These are phyloP conservation scores for Lactarius psammicola DNA, from an alignment of 768 basidiomycete species.

Conservation along the genomic window DNA sequence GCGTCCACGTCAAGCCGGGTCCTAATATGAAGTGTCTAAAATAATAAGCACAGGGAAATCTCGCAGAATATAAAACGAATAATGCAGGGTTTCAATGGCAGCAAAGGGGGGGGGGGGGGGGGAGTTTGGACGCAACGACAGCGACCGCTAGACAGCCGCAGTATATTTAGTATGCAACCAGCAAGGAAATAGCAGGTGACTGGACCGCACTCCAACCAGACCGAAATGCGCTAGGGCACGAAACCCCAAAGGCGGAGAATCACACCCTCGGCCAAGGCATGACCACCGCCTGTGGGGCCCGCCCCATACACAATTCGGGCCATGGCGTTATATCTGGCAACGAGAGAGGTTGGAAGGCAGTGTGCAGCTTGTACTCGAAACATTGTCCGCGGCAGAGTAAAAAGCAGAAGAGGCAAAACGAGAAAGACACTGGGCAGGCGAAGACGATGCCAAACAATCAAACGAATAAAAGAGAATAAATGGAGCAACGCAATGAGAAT, in stretches of 20 bases:
- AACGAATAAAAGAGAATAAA: neutral
- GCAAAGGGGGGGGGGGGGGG: neutral
- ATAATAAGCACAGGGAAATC: neutral
- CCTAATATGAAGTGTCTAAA: neutral
- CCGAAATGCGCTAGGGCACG: conserved; percentile 10
- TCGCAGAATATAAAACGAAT: neutral
- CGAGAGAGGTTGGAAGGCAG: neutral
- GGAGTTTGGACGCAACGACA: neutral
- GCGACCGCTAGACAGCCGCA: neutral
- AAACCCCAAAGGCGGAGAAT: neutral
- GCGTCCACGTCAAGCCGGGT: conserved; percentile 15
- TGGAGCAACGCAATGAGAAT: neutral
- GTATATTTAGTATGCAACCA: neutral
- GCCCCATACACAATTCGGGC: neutral
- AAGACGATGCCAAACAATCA: neutral
- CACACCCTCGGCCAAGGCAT: conserved; percentile 4
- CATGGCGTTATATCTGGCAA: neutral
- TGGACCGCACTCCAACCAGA: neutral
- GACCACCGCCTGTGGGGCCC: neutral
- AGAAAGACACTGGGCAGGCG: neutral
- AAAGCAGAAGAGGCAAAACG: neutral
- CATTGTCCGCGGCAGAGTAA: neutral
- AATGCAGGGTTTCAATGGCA: neutral
- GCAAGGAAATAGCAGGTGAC: neutral
- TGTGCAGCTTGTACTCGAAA: too few species aligned